Conservation (phyloP, 2,329 filamentous ascomycete genomes). For the Incumbomyces delicatus region DNA sequence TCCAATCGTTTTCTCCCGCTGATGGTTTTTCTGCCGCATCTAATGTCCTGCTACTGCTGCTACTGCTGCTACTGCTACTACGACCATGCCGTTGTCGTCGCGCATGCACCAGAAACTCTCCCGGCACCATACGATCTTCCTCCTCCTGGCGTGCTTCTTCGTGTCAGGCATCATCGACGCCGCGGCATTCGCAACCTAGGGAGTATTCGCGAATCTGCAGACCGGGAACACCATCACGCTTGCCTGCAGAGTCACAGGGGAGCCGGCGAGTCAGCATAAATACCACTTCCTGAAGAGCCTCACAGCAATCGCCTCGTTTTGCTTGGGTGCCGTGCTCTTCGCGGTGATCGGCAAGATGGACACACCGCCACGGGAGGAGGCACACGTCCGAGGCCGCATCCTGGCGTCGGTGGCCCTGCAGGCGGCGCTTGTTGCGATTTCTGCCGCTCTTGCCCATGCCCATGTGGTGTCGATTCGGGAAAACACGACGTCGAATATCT, state of each 20-base stretch:
- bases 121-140: not conserved
- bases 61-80: too few species aligned
- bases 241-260: slow-evolving; percentile 29
- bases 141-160: slow-evolving; percentile 23
- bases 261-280: slow-evolving; percentile 27
- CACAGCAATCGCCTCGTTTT: slow-evolving; percentile 28
- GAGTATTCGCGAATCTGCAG: slow-evolving; percentile 38
- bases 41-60: too few species aligned
- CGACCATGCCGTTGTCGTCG: too few species aligned
- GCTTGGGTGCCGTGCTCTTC: slow-evolving; percentile 30
- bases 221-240: slow-evolving; percentile 38
- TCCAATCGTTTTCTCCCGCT: too few species aligned
- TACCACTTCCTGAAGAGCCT: slow-evolving; percentile 34
- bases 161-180: slow-evolving; percentile 35
- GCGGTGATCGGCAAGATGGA: not conserved
- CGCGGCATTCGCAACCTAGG: slow-evolving; percentile 36
- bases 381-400: not conserved
- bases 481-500: not conserved
- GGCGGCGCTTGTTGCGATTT: not conserved
- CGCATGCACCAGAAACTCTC: not conserved
- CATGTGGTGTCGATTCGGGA: not conserved
- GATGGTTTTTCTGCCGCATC: too few species aligned
- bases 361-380: not conserved
- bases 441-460: not conserved
- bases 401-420: not conserved